These are phyloP conservation scores for Alternaria sp. DNA, from an alignment of 2,329 filamentous ascomycete genomes.

Conservation along the genomic window DNA sequence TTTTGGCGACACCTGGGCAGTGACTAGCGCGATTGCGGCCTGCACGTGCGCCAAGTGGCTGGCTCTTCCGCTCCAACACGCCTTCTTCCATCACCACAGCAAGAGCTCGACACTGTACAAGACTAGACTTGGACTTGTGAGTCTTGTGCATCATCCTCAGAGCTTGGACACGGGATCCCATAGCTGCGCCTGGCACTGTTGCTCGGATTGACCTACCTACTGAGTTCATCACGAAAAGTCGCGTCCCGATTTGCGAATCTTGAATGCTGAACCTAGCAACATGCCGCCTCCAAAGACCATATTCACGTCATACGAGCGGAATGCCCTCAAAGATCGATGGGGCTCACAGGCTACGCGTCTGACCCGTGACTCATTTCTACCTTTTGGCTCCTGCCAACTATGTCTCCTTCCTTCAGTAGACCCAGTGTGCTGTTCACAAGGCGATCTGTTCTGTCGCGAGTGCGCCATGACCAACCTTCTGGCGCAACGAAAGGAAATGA, in stretches of 20 bases:
- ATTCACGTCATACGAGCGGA: slow-evolving; percentile 91
- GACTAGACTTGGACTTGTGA: neutral
- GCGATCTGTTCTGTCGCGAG: slow-evolving; percentile 94
- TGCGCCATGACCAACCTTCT: slow-evolving; percentile 92
- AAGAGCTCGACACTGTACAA: neutral
- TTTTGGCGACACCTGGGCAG: slow-evolving; percentile 4
- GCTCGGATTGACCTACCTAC: neutral
- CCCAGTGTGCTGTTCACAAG: slow-evolving; percentile 77
- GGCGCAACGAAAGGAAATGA: slow-evolving; percentile 89
- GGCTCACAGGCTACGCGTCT: slow-evolving; percentile 82
- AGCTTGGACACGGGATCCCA: neutral
- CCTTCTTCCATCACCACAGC: neutral
- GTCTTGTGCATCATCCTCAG: neutral
- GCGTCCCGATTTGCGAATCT: neutral
- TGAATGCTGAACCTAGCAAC: neutral
- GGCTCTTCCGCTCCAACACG: slow-evolving; percentile 1
- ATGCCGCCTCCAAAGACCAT: slow-evolving; percentile 58
- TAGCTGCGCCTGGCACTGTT: neutral
- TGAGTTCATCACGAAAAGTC: slow-evolving; percentile 6
- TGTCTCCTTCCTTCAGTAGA: slow-evolving; percentile 82
- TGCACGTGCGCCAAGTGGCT: slow-evolving; percentile 15
- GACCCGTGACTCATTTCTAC: slow-evolving; percentile 86
- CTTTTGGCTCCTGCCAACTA: slow-evolving; percentile 86
- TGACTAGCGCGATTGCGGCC: slow-evolving; percentile 11
- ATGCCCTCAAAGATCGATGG: slow-evolving; percentile 82